Conservation (phyloP, 2,329 filamentous ascomycete genomes). For the Shiraia sp. region DNA sequence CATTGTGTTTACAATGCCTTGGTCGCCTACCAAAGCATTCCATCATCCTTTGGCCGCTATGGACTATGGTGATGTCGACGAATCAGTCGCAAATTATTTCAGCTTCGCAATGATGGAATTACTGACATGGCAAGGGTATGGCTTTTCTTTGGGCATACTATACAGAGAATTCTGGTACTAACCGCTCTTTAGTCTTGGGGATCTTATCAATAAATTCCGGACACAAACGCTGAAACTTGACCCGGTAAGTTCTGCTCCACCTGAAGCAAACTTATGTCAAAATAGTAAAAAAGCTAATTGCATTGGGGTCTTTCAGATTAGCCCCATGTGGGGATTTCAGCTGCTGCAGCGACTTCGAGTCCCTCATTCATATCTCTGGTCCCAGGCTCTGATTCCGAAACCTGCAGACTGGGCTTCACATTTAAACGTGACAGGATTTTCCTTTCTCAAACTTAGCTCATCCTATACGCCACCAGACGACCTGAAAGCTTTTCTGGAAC, state of each 20-base stretch:
- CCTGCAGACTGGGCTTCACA: conserved; percentile 27
- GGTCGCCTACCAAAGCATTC: conserved; percentile 51
- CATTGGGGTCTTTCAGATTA: conserved; percentile 10
- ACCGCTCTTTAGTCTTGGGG: conserved; percentile 36
- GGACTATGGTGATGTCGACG: conserved; percentile 40
- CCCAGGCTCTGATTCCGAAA: conserved; percentile 40
- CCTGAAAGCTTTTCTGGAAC: conserved; percentile 50
- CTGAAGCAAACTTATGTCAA: neutral
- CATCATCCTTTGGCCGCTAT: conserved; percentile 58
- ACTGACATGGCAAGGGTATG: conserved; percentile 55
- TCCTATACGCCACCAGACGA: conserved; percentile 47
- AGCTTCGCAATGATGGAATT: conserved; percentile 54
- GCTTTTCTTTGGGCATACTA: neutral
- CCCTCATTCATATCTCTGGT: conserved; percentile 54
- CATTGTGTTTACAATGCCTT: conserved; percentile 80
- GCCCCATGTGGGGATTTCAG: conserved; percentile 44
- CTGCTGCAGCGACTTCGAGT: conserved; percentile 46
- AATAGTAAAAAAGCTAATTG: neutral
- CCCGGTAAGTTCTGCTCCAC: conserved; percentile 24
- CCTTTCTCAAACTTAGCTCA: conserved; percentile 45
- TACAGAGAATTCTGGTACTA: neutral
- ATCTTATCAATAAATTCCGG: conserved; percentile 53
- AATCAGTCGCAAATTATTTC: conserved; percentile 47
- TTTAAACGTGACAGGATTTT: conserved; percentile 52
- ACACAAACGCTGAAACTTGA: conserved; percentile 48